Conservation (phyloP, 306 rosid genomes). For the Ormosia semicastrata region DNA sequence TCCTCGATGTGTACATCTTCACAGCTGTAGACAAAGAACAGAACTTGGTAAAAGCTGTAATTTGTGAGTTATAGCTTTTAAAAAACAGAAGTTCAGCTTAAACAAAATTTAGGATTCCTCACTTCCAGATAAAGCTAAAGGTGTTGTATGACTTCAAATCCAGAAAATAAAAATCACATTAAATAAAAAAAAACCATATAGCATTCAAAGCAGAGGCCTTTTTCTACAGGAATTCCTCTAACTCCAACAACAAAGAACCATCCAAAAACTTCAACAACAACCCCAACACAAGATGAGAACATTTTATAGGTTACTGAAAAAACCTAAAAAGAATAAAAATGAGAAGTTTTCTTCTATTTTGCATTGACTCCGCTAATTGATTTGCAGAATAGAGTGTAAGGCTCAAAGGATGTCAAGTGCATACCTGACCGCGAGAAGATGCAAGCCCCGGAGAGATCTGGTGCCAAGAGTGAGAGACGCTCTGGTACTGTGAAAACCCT, state of each 20-base stretch:
- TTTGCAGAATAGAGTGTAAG: neutral
- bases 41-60: neutral
- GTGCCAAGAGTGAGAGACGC: neutral
- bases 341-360: neutral
- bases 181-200: neutral
- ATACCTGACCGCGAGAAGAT: neutral
- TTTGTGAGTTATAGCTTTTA: neutral
- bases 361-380: neutral
- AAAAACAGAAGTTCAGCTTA: neutral
- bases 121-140: neutral
- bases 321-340: neutral
- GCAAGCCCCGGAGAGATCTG: constrained; percentile 8
- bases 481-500: constrained; percentile 5
- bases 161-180: neutral
- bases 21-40: neutral
- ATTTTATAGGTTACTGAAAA: neutral
- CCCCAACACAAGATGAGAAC: neutral
- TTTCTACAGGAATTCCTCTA: neutral
- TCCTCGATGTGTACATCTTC: constrained; percentile 70
- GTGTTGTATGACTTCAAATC: neutral
- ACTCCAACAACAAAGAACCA: neutral
- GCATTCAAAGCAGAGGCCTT: neutral
- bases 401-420: neutral
- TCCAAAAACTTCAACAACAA: neutral
- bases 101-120: neutral